These are phyloP conservation scores for Mortierella sp. DNA, from an alignment of 371 early-diverging fungal genomes.

Conservation along the genomic window DNA sequence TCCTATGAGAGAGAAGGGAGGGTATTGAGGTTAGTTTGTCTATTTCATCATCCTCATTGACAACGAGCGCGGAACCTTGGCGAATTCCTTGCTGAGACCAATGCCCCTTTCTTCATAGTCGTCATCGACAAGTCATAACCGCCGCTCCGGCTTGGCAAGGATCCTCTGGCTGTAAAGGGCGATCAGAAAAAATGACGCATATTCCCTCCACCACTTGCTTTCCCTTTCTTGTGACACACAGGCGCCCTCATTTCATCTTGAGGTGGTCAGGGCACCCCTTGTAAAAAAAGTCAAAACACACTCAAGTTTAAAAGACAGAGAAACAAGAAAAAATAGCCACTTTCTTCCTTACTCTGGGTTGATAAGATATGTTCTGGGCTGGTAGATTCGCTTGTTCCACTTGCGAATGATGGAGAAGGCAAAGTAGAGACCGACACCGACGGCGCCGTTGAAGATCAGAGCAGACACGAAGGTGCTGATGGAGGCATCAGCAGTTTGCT, in stretches of 20 bases:
- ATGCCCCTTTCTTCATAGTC: background rate
- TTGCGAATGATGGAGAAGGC: conserved; percentile 76
- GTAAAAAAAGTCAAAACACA: background rate
- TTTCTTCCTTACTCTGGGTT: conserved; percentile 65
- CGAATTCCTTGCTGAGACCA: no score
- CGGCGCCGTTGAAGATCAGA: conserved; percentile 74
- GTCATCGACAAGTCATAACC: background rate
- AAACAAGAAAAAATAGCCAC: background rate
- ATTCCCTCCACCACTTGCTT: background rate
- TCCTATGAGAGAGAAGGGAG: conserved; percentile 51
- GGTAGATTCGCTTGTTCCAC: conserved; percentile 73
- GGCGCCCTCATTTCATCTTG: background rate
- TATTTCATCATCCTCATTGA: background rate
- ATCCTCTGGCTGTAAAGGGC: no score
- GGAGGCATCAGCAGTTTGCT: conserved; percentile 57
- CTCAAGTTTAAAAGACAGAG: background rate
- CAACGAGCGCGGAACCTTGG: no score
- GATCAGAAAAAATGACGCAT: no score
- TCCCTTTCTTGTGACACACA: background rate
- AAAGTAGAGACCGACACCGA: conserved; percentile 68
- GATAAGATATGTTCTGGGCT: conserved; percentile 79
- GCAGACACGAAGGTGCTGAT: conserved; percentile 75
- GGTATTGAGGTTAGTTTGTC: background rate
- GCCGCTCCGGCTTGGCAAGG: no score
- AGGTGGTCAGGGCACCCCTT: background rate